These are phyloP conservation scores for Artomyces pyxidatus DNA, from an alignment of 768 basidiomycete genomes.

Conservation along the genomic window DNA sequence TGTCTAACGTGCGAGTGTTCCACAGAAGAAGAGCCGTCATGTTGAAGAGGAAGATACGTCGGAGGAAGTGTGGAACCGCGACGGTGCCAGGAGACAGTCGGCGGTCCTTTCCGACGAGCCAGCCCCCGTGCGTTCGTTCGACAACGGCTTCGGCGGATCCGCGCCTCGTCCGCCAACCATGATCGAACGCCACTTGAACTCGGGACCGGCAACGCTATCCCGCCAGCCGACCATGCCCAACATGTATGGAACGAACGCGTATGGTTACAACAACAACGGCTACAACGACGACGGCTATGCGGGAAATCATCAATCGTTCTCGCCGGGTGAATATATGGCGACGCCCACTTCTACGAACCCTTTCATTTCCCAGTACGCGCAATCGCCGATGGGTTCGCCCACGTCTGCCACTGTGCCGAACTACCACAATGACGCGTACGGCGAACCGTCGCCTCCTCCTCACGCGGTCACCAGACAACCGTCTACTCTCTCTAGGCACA, in stretches of 20 bases:
- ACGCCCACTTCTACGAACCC: conserved; percentile 28
- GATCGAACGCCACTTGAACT: conserved; percentile 43
- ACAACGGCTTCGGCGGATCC: conserved; percentile 25
- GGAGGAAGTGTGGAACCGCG: conserved; percentile 37
- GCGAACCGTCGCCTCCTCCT: conserved; percentile 1
- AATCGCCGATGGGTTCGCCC: conserved; percentile 30
- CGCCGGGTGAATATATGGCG: conserved; percentile 16
- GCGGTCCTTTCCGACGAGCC: conserved; percentile 40
- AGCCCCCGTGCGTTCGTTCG: conserved; percentile 26
- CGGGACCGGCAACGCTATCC: conserved; percentile 11
- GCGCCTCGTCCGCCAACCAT: conserved; percentile 59
- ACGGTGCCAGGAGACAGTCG: conserved; percentile 56
- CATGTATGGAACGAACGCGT: conserved; percentile 7
- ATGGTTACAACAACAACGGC: conserved; percentile 16
- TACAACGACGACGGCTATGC: conserved; percentile 27
- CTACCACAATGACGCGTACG: conserved; percentile 2
- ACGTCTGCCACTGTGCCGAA: conserved; percentile 18
- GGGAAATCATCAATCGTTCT: conserved; percentile 19
- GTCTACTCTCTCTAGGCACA: conserved; percentile 15
- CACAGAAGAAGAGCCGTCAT: conserved; percentile 21
- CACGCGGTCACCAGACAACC: conserved; percentile 14
- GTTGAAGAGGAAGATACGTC: conserved; percentile 25
- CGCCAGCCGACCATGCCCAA: conserved; percentile 10
- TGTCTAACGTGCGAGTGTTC: background rate
- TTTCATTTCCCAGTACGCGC: conserved; percentile 31